phyloP scores from a whole-genome alignment of 1,284 basidiomycete genomes.

The Pseudozyma pruni region DNA sequence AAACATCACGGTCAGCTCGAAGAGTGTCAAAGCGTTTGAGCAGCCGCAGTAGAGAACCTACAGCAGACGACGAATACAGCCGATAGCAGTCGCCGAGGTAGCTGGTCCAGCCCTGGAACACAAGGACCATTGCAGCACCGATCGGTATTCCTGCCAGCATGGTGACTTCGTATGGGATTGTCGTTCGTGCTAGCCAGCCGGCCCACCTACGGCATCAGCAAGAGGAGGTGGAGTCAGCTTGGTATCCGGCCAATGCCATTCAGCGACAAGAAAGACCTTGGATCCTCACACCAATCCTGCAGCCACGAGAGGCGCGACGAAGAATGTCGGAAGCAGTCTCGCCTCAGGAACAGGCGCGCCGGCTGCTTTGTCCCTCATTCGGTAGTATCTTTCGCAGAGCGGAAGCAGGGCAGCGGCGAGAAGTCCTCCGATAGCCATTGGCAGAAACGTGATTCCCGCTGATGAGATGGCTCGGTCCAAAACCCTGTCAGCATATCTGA shows the following conservation, averaged over 20 bases:
- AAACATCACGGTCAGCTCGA: neutral
- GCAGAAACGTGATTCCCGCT: constrained; percentile 39
- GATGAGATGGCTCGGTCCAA: neutral
- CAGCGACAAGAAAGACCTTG: neutral
- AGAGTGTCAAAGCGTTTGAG: too few relatives aligned
- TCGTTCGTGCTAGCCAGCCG: constrained; percentile 26
- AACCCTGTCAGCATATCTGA: neutral
- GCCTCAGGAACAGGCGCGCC: constrained; percentile 16
- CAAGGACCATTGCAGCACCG: constrained; percentile 42
- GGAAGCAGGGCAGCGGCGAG: constrained; percentile 19
- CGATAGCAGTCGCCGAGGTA: constrained; percentile 49
- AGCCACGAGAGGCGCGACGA: constrained; percentile 34
- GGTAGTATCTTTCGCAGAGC: constrained; percentile 14
- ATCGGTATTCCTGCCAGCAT: constrained; percentile 43
- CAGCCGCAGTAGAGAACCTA: constrained; percentile 1
- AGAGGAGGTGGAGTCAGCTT: too few relatives aligned
- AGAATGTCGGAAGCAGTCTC: constrained; percentile 24
- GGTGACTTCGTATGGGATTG: constrained; percentile 21
- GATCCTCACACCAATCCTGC: constrained; percentile 32
- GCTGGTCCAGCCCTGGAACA: constrained; percentile 47
- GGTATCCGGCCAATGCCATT: neutral
- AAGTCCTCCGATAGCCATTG: constrained; percentile 26
- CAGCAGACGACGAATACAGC: constrained; percentile 40
- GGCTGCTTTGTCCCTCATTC: neutral
- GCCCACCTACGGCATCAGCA: constrained; percentile 15